Base-by-base conservation (phyloP, 352 stramenopile genomes). In the Pythium dissotocum region DNA sequence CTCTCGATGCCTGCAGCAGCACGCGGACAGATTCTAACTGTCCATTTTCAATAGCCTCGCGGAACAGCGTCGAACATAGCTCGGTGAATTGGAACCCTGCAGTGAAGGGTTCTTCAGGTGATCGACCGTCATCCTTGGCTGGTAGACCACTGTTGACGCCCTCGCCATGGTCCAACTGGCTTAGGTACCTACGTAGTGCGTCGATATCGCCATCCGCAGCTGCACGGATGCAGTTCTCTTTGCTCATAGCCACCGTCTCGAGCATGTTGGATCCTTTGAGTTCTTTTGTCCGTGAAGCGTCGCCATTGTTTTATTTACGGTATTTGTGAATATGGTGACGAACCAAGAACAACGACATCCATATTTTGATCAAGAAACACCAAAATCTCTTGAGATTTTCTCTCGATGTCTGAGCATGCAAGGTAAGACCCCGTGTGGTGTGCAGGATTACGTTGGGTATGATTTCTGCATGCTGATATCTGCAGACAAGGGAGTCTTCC, bases 21-120 rank as follows among this genome's bases (percentile, higher is more conserved):
- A 18, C 30, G 0, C 18, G 30, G 2, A 67, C 65, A 8, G 35
- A 24, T 1, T 16, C 53, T 7, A 61, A 21, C 38, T 67, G 65
- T 1, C 65, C 65, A 24, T 72, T 72, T 33, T 66, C 58, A 33
- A 72, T 67, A 7, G 65, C 58, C 38, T 66, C 65, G 12, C 53
- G 58, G 33, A 72, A 72, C 9, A 72, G 53, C 8, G 65, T 67
- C 24, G 2, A 10, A 5, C 28, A 26, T 0, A 72, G 59, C 52
- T 66, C 65, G 21, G 10, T 12, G 18, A 53, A 53, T 16, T 58
- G 40, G 30, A 52, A 35, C 10, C n/a, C 49, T 14, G 35, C 30
- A 48, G 4, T 1, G 24, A 33, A 44, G 7, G 8, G 6, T 8
- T 14, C 18, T 30, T 57, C 53, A 26, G 32, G 55, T 7, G 55